Evolutionary conservation across 2,329 filamentous ascomycete genomes (phyloP), one percentile per base, ranked within the genome.

Genomic region (Colletotrichum sp.): DNA sequence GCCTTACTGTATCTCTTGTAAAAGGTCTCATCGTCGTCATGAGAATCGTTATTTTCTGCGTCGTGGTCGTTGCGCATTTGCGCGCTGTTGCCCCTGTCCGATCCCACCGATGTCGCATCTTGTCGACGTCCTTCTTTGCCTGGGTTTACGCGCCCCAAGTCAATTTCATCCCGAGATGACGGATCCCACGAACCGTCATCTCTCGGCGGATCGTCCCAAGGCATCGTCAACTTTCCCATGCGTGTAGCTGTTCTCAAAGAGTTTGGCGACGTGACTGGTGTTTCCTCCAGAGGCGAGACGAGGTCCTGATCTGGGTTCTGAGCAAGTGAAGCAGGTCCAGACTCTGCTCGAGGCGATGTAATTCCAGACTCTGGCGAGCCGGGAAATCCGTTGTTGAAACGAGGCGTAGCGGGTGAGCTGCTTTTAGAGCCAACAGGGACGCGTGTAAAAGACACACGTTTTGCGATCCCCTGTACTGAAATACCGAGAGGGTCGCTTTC

Each of bases 1-100:
- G 16, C 29, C 81, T 66, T 78, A 83, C 82, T 78, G 63, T 82
- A 85, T 67, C 83, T 83, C n/a, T 77, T 80, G 64, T 80, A 78
- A 57, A 85, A 84, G 6, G 76, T 55, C 19, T 76, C 77, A 13
- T 84, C 81, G 64, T 84, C 82, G 27, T 78, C 77, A 19, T 68
- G 59, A 9, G 64, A 66, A 8, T 65, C 73, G n/a, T 68, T 32
- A 8, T 69, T 68, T 12, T 70, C 61, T 49, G 49, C 13, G 16
- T 63, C 19, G 13, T 34, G 27, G n/a, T 44, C 25, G 11, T 30
- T 29, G 25, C 32, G 36, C 49, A 55, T 66, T 6, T 27, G 49
- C 15, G 49, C 29, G 29, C 13, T 61, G 16, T 59, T 44, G 27
- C 19, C 25, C 25, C 19, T 27, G 7, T 32, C 25, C n/a, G 70